Base-by-base conservation (phyloP, 2,329 filamentous ascomycete species). In the Colletotrichum ledebouriae region DNA sequence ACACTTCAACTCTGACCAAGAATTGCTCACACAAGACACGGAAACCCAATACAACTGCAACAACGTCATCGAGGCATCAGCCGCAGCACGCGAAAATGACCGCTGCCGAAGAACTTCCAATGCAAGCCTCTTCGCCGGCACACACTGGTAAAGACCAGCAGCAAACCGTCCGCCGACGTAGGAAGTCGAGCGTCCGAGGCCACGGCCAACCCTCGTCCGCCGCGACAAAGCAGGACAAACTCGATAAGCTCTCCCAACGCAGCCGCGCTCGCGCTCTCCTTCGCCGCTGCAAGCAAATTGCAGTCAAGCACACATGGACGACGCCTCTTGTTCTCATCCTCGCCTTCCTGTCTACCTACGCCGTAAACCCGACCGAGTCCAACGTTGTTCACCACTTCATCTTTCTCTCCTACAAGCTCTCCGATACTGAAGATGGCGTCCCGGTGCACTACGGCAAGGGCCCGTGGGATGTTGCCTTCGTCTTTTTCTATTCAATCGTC, bases 401-500 rank as follows among this genome's bases (percentile, higher is more conserved):
- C 73, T 92, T 92, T 81, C 85, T 92, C 65, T 92, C 91, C 47
- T 94, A 94, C 78, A 85, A 86, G 11, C 80, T 89, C 59, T 81
- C 85, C 6, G 81, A 78, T 2, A 39, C 46, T 12, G 55, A 65
- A 11, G 42, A 33, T 34, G 78, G 78, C 64, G 78, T 79, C 10
- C 79, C 82, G 11, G 79, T 83, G 29, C 88, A 90, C 76, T 93
- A 93, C 78, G 90, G 88, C 75, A 94, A 94, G 74, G 91, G 91
- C 25, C 82, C 78, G 37, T 85, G 86, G 74, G 91, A 94, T 75
- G 83, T 92, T 50, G 87, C 87, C 12, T 93, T 93, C 71, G 89
- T 93, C 49, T 84, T 81, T 52, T 93, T 93, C 80, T 93, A 93
- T 78, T 90, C 86, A 15, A 80, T 93, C 56, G 85, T 93, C 20